Conservation (phyloP, 2,329 filamentous ascomycete species). For the Colletotrichum noveboracense region DNA sequence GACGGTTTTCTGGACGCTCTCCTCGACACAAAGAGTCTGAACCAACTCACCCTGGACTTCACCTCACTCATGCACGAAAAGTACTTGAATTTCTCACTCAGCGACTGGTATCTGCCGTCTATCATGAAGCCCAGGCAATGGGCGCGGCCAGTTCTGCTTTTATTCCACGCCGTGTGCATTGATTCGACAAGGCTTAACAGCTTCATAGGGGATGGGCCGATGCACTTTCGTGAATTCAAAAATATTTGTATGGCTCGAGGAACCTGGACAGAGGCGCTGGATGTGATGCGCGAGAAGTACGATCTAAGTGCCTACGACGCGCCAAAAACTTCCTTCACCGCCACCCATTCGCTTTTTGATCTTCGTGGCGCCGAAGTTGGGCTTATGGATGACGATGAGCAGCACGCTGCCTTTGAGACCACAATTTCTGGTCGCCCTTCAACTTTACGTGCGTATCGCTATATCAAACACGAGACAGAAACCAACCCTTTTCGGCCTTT, state of each 20-base stretch:
- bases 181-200: neutral
- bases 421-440: no score
- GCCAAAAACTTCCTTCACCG: neutral
- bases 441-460: no score
- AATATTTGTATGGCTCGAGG: neutral
- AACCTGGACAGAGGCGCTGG: neutral
- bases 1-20: neutral
- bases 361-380: accelerated
- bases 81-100: no score
- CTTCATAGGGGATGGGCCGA: accelerated
- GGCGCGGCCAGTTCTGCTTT: neutral
- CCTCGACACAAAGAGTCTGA: neutral
- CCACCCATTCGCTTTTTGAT: accelerated
- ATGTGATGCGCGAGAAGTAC: accelerated
- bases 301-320: neutral
- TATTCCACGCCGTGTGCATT: neutral
- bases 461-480: neutral
- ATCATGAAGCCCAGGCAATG: neutral
- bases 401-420: no score
- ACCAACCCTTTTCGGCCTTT: neutral
- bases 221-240: accelerated
- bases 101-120: neutral
- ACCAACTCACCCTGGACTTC: accelerated
- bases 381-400: no score
- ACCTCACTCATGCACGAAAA: neutral